These are phyloP conservation scores for Penicillium crustosum DNA, from an alignment of 2,329 filamentous ascomycete species.

Conservation along the genomic window DNA sequence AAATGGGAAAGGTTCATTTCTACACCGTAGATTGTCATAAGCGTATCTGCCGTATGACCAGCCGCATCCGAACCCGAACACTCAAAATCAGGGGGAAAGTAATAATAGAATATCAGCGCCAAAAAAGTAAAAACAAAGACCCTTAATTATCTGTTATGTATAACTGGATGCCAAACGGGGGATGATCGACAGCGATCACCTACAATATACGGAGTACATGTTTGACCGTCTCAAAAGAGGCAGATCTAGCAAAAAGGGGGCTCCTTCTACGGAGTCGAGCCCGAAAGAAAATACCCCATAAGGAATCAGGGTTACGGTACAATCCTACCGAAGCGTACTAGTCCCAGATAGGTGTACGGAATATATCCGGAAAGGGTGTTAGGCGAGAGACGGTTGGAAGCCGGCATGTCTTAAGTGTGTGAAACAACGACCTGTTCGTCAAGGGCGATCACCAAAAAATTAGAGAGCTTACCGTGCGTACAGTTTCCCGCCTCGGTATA, in stretches of 20 bases:
- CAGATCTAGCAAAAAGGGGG: constrained; percentile 1
- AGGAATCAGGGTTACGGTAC: constrained; percentile 1
- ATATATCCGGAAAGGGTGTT: neutral
- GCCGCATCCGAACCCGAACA: neutral
- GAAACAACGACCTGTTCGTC: constrained; percentile 26
- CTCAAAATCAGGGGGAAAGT: constrained; percentile 6
- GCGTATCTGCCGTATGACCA: neutral
- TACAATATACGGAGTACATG: neutral
- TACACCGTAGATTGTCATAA: neutral
- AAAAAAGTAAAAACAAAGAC: constrained; percentile 3
- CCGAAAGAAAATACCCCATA: neutral
- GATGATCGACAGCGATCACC: constrained; percentile 10
- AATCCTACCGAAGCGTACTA: neutral
- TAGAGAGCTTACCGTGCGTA: neutral
- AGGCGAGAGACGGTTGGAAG: neutral
- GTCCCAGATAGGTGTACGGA: neutral
- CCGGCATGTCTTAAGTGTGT: constrained; percentile 4
- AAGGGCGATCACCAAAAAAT: neutral
- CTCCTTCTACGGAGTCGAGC: neutral
- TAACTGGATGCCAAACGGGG: constrained; percentile 16
- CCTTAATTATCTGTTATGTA: constrained; percentile 9
- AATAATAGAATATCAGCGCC: constrained; percentile 1
- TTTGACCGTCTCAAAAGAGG: neutral
- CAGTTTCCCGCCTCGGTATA: constrained; percentile 17
- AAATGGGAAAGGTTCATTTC: neutral